Percentiles rank a stretch among this genome's conserved stretches.
Evolutionary conservation across 2,329 filamentous ascomycete species (phyloP).

Genomic region (Botrytis medusae): DNA sequence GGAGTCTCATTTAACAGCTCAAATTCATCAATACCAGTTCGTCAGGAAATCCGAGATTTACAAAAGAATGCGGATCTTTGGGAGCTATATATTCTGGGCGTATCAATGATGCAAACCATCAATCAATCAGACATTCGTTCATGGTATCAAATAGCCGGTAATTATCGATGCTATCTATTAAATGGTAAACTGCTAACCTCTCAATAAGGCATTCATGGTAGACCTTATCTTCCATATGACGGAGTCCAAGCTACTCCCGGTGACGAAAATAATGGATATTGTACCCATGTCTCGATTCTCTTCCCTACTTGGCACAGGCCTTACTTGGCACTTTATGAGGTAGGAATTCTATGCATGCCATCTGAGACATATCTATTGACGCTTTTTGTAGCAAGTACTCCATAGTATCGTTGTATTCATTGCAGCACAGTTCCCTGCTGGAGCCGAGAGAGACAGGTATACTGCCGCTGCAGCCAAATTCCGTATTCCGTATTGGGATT

Average conservation of each 20-base stretch:
- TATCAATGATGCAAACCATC: conserved; percentile 32
- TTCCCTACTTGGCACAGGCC: conserved; percentile 53
- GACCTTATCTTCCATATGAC: conserved; percentile 33
- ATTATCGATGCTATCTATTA: neutral
- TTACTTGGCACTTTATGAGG: conserved; percentile 57
- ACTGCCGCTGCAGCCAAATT: conserved; percentile 43
- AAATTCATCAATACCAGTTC: conserved; percentile 29
- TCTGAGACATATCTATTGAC: conserved; percentile 2
- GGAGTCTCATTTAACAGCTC: conserved; percentile 24
- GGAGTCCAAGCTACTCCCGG: conserved; percentile 27
- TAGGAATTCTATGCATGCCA: conserved; percentile 33
- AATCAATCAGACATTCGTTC: conserved; percentile 31
- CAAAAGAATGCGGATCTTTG: conserved; percentile 32
- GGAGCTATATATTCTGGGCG: conserved; percentile 36
- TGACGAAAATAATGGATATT: conserved; percentile 33
- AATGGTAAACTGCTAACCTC: neutral
- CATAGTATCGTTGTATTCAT: conserved; percentile 49
- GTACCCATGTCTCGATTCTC: conserved; percentile 36
- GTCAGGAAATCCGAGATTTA: conserved; percentile 34
- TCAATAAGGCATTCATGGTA: conserved; percentile 35
- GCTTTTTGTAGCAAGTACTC: conserved; percentile 51
- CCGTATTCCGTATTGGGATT: conserved; percentile 51
- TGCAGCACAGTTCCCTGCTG: conserved; percentile 40
- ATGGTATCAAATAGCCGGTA: conserved; percentile 37
- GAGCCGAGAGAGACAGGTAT: conserved; percentile 45